Percentiles rank a stretch among this genome's conserved stretches.
Evolutionary conservation across 2,329 filamentous ascomycete genomes (phyloP).

Genomic region (Venturia pyrina): DNA sequence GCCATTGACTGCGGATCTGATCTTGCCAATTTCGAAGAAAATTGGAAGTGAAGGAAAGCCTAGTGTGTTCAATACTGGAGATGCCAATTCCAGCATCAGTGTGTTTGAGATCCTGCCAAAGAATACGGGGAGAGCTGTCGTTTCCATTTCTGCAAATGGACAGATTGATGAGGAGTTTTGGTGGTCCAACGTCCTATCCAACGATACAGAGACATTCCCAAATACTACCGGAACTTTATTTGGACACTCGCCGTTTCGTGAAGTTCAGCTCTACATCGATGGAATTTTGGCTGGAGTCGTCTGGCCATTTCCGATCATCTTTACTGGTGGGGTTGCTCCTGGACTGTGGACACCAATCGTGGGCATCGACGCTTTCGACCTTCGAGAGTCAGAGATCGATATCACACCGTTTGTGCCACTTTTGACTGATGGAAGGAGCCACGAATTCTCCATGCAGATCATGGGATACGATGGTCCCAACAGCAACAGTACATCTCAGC

Average conservation of each 20-base stretch:
- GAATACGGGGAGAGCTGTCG: constrained; percentile 58
- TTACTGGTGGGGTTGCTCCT: constrained; percentile 70
- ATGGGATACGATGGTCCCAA: constrained; percentile 50
- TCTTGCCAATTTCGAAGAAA: constrained; percentile 50
- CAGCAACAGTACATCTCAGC: constrained; percentile 25
- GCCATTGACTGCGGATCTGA: constrained; percentile 42
- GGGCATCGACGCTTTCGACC: constrained; percentile 68
- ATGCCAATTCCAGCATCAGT: constrained; percentile 40
- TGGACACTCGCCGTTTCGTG: constrained; percentile 64
- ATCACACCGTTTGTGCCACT: constrained; percentile 65
- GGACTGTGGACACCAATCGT: constrained; percentile 70
- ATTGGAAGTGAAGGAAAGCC: constrained; percentile 40
- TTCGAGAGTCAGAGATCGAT: constrained; percentile 72
- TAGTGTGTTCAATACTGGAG: constrained; percentile 55
- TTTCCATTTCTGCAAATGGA: constrained; percentile 68
- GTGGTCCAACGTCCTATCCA: constrained; percentile 67
- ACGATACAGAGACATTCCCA: constrained; percentile 49
- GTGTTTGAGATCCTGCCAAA: constrained; percentile 53
- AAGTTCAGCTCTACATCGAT: constrained; percentile 69
- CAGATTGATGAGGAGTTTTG: constrained; percentile 74
- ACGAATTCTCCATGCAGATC: constrained; percentile 60
- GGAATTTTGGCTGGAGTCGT: constrained; percentile 60
- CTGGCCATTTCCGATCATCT: constrained; percentile 76
- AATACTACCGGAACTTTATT: constrained; percentile 46
- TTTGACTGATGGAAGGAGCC: constrained; percentile 53